Conservation (phyloP, 768 basidiomycete genomes). For the Phlegmacium glaucopus region DNA sequence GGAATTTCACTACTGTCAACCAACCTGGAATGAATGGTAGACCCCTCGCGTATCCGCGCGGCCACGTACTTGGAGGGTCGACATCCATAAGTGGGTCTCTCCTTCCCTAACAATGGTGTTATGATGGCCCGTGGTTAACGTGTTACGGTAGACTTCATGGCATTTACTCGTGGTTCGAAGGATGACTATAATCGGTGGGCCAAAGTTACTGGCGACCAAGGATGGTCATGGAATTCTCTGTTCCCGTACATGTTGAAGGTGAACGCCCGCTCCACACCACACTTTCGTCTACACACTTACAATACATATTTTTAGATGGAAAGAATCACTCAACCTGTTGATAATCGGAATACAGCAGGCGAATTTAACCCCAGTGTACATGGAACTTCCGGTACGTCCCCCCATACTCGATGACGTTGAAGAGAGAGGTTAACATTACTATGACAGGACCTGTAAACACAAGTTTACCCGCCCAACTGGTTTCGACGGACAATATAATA, state of each 20-base stretch:
- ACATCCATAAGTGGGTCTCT: slow-evolving; percentile 25
- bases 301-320: slow-evolving; percentile 5
- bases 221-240: slow-evolving; percentile 40
- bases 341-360: slow-evolving; percentile 26
- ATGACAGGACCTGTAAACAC: too few species aligned
- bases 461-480: slow-evolving; percentile 26
- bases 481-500: slow-evolving; percentile 23
- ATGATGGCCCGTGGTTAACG: background rate
- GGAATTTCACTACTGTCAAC: slow-evolving; percentile 24
- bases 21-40: slow-evolving; percentile 22
- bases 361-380: slow-evolving; percentile 30
- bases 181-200: slow-evolving; percentile 57
- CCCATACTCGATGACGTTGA: too few species aligned
- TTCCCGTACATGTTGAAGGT: slow-evolving; percentile 28
- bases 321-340: slow-evolving; percentile 17
- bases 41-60: slow-evolving; percentile 20
- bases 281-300: slow-evolving; percentile 4
- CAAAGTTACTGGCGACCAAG: slow-evolving; percentile 37
- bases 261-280: background rate
- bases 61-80: slow-evolving; percentile 24
- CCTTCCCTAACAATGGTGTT: background rate
- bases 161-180: slow-evolving; percentile 28
- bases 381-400: slow-evolving; percentile 23
- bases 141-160: slow-evolving; percentile 24
- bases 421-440: too few species aligned